phyloP scores from a whole-genome alignment of 2,329 filamentous ascomycete genomes.

The Tricladium varicosporioides region DNA sequence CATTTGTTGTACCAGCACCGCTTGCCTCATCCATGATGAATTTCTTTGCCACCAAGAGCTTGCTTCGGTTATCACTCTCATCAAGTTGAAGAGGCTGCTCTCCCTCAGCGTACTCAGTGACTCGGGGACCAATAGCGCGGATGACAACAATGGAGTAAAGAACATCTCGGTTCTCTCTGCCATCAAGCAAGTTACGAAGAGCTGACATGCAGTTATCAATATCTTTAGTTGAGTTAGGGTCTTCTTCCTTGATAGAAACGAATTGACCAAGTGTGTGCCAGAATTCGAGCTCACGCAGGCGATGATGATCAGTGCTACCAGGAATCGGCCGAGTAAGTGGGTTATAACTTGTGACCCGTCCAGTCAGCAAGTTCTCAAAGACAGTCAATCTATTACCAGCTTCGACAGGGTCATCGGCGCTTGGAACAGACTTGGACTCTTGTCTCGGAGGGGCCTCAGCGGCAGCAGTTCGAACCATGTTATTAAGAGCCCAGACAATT shows the following conservation, averaged over 20 bases:
- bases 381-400: constrained; percentile 70
- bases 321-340: constrained; percentile 52
- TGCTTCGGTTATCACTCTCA: constrained; percentile 65
- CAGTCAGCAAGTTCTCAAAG: constrained; percentile 74
- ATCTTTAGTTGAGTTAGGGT: constrained; percentile 51
- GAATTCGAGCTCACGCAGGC: constrained; percentile 69
- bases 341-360: constrained; percentile 61
- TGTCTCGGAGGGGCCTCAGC: constrained; percentile 33
- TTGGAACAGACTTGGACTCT: constrained; percentile 40
- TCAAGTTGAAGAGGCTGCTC: constrained; percentile 58
- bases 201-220: constrained; percentile 64
- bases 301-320: constrained; percentile 50
- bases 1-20: constrained; percentile 70
- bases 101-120: constrained; percentile 56
- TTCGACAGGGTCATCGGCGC: constrained; percentile 59
- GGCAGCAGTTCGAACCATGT: constrained; percentile 36
- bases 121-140: constrained; percentile 68
- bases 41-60: constrained; percentile 66
- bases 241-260: constrained; percentile 62
- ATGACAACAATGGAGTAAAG: constrained; percentile 85
- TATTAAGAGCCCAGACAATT: constrained; percentile 59
- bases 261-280: constrained; percentile 79
- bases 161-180: constrained; percentile 83
- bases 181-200: constrained; percentile 71
- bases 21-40: constrained; percentile 66